Evolutionary conservation across 2,329 filamentous ascomycete species (phyloP).

Genomic region (Leptographium radiaticola): DNA sequence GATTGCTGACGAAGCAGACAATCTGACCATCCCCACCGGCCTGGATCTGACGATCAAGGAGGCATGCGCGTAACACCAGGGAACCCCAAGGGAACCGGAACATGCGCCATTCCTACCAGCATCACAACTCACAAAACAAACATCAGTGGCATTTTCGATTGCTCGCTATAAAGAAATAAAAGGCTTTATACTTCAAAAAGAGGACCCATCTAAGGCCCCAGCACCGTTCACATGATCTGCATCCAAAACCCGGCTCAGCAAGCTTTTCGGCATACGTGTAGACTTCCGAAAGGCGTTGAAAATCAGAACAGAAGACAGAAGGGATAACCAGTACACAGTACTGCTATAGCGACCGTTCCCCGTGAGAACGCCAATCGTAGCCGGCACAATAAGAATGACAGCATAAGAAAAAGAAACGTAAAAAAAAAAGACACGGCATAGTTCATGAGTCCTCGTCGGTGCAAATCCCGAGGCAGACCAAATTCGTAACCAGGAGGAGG

Average conservation of each 20-base stretch:
- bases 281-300: neutral
- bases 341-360: neutral
- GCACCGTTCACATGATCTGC: neutral
- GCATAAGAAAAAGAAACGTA: neutral
- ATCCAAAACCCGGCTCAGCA: neutral
- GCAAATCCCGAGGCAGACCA: neutral
- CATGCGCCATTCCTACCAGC: too few relatives aligned
- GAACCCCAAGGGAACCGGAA: too few relatives aligned
- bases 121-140: too few relatives aligned
- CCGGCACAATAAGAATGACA: neutral
- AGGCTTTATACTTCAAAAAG: neutral
- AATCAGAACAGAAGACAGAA: neutral
- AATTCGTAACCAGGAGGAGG: neutral
- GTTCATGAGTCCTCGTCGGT: neutral
- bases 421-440: neutral
- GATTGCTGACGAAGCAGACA: too few relatives aligned
- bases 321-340: neutral
- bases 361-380: conserved; percentile 3
- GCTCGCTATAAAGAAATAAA: too few relatives aligned
- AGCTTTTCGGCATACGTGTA: neutral
- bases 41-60: too few relatives aligned
- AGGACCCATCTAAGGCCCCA: neutral
- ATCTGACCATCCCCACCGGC: too few relatives aligned
- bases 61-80: too few relatives aligned
- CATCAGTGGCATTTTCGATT: too few relatives aligned